These are phyloP conservation scores for Pseudocercospora ulei DNA, from an alignment of 2,329 filamentous ascomycete species.

Conservation along the genomic window DNA sequence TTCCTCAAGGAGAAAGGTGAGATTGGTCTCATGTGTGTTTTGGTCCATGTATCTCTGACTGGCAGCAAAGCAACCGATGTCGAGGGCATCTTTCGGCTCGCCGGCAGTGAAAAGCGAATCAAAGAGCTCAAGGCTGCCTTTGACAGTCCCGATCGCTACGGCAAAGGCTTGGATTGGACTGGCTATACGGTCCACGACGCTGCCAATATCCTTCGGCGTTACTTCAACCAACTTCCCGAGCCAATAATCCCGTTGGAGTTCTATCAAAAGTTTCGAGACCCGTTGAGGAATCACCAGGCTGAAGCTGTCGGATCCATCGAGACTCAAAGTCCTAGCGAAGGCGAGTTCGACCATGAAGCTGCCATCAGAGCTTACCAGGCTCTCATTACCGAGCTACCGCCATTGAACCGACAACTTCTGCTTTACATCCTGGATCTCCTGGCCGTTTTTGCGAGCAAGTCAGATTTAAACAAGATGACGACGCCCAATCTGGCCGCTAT, in stretches of 20 bases:
- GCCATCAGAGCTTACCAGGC: conserved; percentile 78
- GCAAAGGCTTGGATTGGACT: conserved; percentile 92
- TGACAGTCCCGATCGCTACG: conserved; percentile 88
- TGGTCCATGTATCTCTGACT: too few species aligned
- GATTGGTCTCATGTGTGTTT: too few species aligned
- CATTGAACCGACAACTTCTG: conserved; percentile 83
- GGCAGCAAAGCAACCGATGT: conserved; percentile 66
- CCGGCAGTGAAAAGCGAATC: conserved; percentile 93
- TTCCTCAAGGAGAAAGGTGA: conserved; percentile 95
- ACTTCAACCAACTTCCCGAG: conserved; percentile 91
- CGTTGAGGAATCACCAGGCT: conserved; percentile 58
- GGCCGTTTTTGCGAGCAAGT: conserved; percentile 93
- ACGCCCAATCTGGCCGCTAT: conserved; percentile 90
- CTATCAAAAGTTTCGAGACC: conserved; percentile 82
- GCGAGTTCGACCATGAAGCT: conserved; percentile 61
- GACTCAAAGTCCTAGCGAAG: conserved; percentile 55
- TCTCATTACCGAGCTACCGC: conserved; percentile 84
- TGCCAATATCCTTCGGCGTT: conserved; percentile 87
- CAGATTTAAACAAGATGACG: conserved; percentile 93
- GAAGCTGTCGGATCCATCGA: conserved; percentile 62
- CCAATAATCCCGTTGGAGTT: conserved; percentile 91
- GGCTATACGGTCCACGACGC: conserved; percentile 98
- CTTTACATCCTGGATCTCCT: conserved; percentile 93
- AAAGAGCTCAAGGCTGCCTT: conserved; percentile 90
- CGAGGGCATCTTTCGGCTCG: conserved; percentile 92